Evolutionary conservation across 257 asterid species (phyloP).

Genomic region (Ilex aquifolium): DNA sequence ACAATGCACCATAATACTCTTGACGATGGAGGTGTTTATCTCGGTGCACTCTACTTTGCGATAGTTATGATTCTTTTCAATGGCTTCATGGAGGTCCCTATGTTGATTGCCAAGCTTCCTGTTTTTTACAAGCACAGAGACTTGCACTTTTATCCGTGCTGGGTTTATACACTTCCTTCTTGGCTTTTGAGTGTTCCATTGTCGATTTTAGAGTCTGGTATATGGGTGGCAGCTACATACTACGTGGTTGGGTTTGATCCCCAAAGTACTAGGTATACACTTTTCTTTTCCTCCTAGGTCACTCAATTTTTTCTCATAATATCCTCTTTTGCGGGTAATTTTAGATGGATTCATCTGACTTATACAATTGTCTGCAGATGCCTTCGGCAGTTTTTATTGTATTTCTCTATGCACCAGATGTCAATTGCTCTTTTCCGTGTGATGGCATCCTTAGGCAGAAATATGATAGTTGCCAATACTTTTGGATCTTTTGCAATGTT

Average conservation of each 20-base stretch:
- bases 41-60: conserved; percentile 80
- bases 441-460: conserved; percentile 80
- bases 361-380: conserved; percentile 37
- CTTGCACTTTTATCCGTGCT: conserved; percentile 73
- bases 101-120: conserved; percentile 79
- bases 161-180: conserved; percentile 82
- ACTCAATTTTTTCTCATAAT: not conserved
- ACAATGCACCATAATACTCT: conserved; percentile 52
- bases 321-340: no score
- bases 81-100: conserved; percentile 80
- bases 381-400: conserved; percentile 53
- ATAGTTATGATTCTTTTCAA: conserved; percentile 77
- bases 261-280: conserved; percentile 48
- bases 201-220: conserved; percentile 57
- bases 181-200: conserved; percentile 78
- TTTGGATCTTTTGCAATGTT: conserved; percentile 83
- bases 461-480: conserved; percentile 83
- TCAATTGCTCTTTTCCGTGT: conserved; percentile 80
- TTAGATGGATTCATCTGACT: no score
- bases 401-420: conserved; percentile 81
- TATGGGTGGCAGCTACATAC: conserved; percentile 80
- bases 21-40: conserved; percentile 69
- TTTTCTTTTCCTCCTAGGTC: not conserved
- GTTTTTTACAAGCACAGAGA: conserved; percentile 89
- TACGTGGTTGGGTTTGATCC: conserved; percentile 90